Conservation (phyloP, 2,329 filamentous ascomycete species). For the Hypoxylon sp. region DNA sequence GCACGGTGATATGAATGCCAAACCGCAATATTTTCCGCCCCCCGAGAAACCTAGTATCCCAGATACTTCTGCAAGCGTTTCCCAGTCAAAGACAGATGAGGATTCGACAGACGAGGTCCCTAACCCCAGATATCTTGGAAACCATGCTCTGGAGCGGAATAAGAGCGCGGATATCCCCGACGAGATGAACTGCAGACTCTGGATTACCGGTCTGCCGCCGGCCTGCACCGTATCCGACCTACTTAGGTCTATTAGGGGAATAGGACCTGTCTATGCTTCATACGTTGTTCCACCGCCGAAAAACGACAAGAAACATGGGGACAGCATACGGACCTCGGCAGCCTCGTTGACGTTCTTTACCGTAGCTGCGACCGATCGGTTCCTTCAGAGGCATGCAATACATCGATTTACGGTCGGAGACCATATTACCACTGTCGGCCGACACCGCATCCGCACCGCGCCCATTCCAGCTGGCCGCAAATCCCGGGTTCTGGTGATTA, state of each 20-base stretch:
- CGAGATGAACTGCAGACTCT: constrained; percentile 19
- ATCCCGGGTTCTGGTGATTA: constrained; percentile 25
- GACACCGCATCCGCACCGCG: constrained; percentile 3
- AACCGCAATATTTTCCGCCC: background rate
- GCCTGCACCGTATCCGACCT: constrained; percentile 9
- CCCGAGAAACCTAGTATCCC: background rate
- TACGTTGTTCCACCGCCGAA: constrained; percentile 10
- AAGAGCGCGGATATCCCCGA: constrained; percentile 18
- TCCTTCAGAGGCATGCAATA: constrained; percentile 1
- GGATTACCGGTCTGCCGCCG: constrained; percentile 28
- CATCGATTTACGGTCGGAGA: constrained; percentile 15
- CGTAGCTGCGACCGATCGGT: background rate
- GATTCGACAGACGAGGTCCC: background rate
- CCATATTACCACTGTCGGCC: background rate
- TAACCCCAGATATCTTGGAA: constrained; percentile 9
- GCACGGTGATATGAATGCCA: background rate
- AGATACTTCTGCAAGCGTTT: background rate
- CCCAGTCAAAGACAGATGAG: background rate
- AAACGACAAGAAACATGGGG: background rate
- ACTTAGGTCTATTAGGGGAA: constrained; percentile 2
- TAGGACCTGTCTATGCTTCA: constrained; percentile 20
- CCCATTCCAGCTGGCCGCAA: background rate
- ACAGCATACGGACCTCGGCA: constrained; percentile 5
- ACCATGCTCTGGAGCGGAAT: background rate
- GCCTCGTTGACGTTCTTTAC: constrained; percentile 26